Evolutionary conservation across 176 grass and related monocot species (phyloP).

Genomic region (Musa acuminata): DNA sequence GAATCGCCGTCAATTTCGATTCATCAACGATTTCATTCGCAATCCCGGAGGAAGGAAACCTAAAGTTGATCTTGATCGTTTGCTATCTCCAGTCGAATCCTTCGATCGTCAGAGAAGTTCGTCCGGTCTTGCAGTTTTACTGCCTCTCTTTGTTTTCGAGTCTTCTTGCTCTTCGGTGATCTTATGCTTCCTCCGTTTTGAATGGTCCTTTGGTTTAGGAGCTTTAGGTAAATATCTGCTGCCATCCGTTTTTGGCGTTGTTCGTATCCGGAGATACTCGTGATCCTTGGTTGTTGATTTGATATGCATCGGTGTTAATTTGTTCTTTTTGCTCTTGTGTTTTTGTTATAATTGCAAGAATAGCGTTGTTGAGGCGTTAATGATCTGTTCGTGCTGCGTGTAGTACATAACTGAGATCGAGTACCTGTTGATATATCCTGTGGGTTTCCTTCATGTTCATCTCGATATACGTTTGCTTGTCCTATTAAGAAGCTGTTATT

Average conservation of each 20-base stretch:
- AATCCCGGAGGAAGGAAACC: background rate
- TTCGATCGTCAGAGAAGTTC: slow-evolving; percentile 13
- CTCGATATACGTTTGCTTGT: no score
- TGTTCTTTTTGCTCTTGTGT: background rate
- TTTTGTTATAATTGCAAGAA: no score
- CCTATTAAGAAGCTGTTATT: no score
- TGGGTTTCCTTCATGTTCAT: no score
- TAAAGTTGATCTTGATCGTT: background rate
- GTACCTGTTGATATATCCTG: no score
- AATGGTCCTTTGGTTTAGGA: background rate
- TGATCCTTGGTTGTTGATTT: background rate
- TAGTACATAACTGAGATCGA: no score
- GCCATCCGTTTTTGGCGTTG: background rate
- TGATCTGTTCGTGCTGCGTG: no score
- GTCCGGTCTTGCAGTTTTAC: slow-evolving; percentile 3
- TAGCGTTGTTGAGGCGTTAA: no score
- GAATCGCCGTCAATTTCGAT: background rate
- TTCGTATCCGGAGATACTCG: background rate
- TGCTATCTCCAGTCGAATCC: background rate
- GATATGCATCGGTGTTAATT: background rate
- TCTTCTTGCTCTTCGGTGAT: background rate
- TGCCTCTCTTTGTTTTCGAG: background rate
- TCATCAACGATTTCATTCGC: no score
- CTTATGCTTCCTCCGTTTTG: background rate
- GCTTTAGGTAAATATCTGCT: background rate